Evolutionary conservation across 208 protist genomes (phyloP).

Genomic region (Naegleria gruberi): DNA sequence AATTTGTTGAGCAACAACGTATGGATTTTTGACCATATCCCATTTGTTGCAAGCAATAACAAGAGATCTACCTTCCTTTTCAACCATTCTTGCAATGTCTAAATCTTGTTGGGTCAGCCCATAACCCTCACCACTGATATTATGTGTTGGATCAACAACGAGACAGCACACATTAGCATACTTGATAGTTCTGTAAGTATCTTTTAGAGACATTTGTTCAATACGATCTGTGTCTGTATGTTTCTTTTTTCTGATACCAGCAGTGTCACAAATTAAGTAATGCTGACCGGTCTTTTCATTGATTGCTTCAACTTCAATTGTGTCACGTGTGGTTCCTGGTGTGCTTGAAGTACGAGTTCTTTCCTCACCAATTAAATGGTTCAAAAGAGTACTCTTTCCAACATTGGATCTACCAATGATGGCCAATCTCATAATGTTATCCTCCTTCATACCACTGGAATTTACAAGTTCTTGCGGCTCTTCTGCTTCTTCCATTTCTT

Average conservation of each 20-base stretch:
- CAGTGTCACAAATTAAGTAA: constrained; percentile 64
- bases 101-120: constrained; percentile 63
- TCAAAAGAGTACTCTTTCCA: constrained; percentile 43
- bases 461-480: not conserved
- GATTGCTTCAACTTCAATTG: constrained; percentile 65
- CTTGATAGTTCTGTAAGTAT: constrained; percentile 43
- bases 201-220: constrained; percentile 33
- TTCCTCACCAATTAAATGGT: constrained; percentile 79
- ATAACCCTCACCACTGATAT: not conserved
- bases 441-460: not conserved
- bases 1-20: constrained; percentile 71
- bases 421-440: constrained; percentile 24
- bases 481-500: not conserved
- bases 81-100: constrained; percentile 66
- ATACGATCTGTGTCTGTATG: constrained; percentile 56
- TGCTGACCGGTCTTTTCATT: constrained; percentile 50
- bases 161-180: constrained; percentile 73
- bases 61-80: constrained; percentile 68
- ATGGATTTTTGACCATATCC: constrained; percentile 73
- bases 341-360: constrained; percentile 63
- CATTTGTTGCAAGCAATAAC: constrained; percentile 79
- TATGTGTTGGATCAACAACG: constrained; percentile 61
- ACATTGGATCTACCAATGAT: constrained; percentile 40
- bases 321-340: constrained; percentile 75
- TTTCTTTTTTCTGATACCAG: constrained; percentile 65